These are phyloP conservation scores for Leccinum truebloodii DNA, from an alignment of 768 basidiomycete genomes.

Conservation along the genomic window DNA sequence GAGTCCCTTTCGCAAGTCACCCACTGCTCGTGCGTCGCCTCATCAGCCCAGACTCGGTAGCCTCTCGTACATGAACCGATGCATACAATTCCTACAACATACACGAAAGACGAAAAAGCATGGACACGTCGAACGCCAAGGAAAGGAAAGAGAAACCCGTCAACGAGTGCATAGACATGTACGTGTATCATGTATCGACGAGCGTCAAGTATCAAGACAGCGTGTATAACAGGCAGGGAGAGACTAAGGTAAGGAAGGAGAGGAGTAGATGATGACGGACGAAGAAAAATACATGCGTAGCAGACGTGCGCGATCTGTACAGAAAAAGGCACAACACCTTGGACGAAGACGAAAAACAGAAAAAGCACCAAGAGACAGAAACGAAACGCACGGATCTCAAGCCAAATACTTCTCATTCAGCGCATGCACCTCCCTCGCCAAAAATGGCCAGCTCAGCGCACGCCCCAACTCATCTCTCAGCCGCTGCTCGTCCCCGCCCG, in stretches of 20 bases:
- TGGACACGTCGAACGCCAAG: background rate
- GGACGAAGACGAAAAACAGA: background rate
- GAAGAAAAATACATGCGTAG: background rate
- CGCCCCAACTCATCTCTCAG: slow-evolving; percentile 62
- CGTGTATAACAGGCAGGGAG: background rate
- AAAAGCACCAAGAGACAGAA: background rate
- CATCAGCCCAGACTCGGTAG: too few relatives aligned
- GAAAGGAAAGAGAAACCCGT: background rate
- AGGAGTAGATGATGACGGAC: background rate
- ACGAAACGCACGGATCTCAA: slow-evolving; percentile 22
- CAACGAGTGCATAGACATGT: background rate
- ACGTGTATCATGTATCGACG: background rate
- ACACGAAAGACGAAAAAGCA: background rate
- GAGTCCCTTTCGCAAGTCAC: too few relatives aligned
- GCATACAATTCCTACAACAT: background rate
- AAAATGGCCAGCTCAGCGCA: slow-evolving; percentile 80
- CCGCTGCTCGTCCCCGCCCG: slow-evolving; percentile 49
- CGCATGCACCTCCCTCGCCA: slow-evolving; percentile 81
- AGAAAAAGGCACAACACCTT: background rate
- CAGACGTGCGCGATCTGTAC: background rate
- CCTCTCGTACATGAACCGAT: background rate
- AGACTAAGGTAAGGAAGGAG: background rate
- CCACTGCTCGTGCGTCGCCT: too few relatives aligned
- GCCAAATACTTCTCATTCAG: slow-evolving; percentile 83
- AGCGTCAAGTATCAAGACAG: background rate